Conservation (phyloP, 2,329 filamentous ascomycete genomes). For the Neodidymelliopsis sp. region DNA sequence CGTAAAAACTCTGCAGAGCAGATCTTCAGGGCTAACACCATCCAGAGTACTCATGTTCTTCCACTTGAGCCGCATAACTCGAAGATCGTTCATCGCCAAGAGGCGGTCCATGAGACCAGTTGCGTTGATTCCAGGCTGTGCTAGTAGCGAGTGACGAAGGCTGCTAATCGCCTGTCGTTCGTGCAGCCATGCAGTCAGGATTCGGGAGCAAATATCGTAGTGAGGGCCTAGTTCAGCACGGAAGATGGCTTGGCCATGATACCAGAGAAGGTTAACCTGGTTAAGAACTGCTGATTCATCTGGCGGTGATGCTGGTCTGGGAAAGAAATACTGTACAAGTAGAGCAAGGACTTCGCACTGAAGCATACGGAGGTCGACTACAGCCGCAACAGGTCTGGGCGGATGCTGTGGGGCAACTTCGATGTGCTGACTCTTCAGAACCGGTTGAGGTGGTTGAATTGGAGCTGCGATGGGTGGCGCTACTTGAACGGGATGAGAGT, state of each 20-base stretch:
- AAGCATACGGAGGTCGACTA: slow-evolving; percentile 32
- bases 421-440: slow-evolving; percentile 37
- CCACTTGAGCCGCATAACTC: slow-evolving; percentile 46
- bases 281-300: slow-evolving; percentile 37
- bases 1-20: slow-evolving; percentile 42
- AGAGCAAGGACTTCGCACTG: slow-evolving; percentile 45
- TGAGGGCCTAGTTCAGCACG: slow-evolving; percentile 35
- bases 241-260: slow-evolving; percentile 33
- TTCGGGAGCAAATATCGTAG: slow-evolving; percentile 37
- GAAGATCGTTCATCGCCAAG: slow-evolving; percentile 45
- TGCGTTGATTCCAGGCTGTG: slow-evolving; percentile 33
- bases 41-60: slow-evolving; percentile 46
- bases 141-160: slow-evolving; percentile 32
- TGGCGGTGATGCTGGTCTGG: slow-evolving; percentile 28
- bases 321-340: slow-evolving; percentile 43
- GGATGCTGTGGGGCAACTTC: slow-evolving; percentile 22
- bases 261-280: slow-evolving; percentile 41
- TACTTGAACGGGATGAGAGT: slow-evolving; percentile 15
- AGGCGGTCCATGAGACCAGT: slow-evolving; percentile 42
- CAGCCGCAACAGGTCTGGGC: slow-evolving; percentile 13
- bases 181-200: slow-evolving; percentile 42
- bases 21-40: slow-evolving; percentile 42
- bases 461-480: slow-evolving; percentile 9
- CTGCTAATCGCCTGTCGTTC: slow-evolving; percentile 41
- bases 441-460: slow-evolving; percentile 23